Percentiles rank a stretch among this genome's conserved stretches.
Evolutionary conservation across 352 stramenopile genomes (phyloP).

Genomic region (Phytophthora rubi): DNA sequence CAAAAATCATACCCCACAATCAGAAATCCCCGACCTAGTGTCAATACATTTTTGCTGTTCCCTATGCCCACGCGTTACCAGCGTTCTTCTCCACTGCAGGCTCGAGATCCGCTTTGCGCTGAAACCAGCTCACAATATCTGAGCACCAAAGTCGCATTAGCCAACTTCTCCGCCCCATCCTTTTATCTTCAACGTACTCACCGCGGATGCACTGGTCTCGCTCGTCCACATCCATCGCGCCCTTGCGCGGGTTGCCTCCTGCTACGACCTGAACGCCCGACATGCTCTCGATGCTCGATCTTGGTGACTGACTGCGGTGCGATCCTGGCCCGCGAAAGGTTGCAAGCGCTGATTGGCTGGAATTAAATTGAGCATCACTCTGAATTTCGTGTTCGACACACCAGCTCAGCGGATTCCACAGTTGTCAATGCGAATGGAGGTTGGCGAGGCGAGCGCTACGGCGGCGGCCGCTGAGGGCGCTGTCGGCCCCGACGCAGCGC

Average conservation of each 20-base stretch:
- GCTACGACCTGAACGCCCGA: slow-evolving; percentile 77
- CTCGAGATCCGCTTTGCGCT: slow-evolving; percentile 76
- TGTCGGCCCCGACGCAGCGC: slow-evolving; percentile 1
- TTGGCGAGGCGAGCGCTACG: slow-evolving; percentile 14
- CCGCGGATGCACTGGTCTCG: slow-evolving; percentile 83
- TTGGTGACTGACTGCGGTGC: not conserved
- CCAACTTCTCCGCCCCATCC: not conserved
- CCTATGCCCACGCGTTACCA: slow-evolving; percentile 28
- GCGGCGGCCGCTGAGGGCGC: slow-evolving; percentile 13
- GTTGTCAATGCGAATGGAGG: slow-evolving; percentile 13
- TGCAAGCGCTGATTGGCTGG: slow-evolving; percentile 35
- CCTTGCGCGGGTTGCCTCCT: slow-evolving; percentile 73
- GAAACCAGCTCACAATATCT: slow-evolving; percentile 89
- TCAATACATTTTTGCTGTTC: not conserved
- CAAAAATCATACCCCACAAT: not conserved
- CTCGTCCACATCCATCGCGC: slow-evolving; percentile 84
- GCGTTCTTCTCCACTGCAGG: slow-evolving; percentile 49
- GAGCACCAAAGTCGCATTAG: not conserved
- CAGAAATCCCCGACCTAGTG: not conserved
- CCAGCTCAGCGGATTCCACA: slow-evolving; percentile 3
- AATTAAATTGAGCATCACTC: slow-evolving; percentile 11
- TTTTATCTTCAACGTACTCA: slow-evolving; percentile 11
- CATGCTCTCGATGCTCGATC: slow-evolving; percentile 45
- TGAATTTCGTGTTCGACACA: slow-evolving; percentile 6
- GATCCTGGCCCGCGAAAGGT: slow-evolving; percentile 39